Evolutionary conservation across 371 early-diverging fungal species (phyloP), one percentile per base, ranked within the genome.

Genomic region (Syncephalastrum racemosum): DNA sequence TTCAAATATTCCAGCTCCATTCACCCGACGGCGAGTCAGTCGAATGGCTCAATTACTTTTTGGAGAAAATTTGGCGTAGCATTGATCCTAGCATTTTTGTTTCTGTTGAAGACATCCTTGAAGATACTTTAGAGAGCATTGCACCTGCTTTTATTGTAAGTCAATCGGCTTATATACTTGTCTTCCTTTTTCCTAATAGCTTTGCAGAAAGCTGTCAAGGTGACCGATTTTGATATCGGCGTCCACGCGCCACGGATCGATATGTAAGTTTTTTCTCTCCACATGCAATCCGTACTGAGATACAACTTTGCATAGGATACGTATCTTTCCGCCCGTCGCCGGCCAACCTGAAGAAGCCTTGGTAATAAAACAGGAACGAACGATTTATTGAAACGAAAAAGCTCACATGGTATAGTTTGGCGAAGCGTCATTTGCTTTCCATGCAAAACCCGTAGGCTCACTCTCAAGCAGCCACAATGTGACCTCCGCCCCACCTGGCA

Each of bases 51-150:
- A 68, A 68, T 12, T 64, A 61, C 23, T 53, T 61, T 43, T 15
- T 68, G 16, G 59, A 64, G 42, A 64, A 62, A 39, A 49, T 68
- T 14, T 68, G 68, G 68, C 54, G 68, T 15, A 64, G 64, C 20
- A 68, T 68, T 48, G 68, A 68, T 49, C 68, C 68, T 14, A 56
- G 54, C 42, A 48, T 64, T 3, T 68, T 68, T 53, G 59, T 59
- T 13, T 31, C 43, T 15, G 59, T 68, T 3, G 68, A 68, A 54
- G 68, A 61, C 25, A 48, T 68, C 7, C 56, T 68, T 23, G 62
- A 68, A 53, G 68, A 68, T 45, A 59, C 65, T 4, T 23, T 68
- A 0, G 18, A 48, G 5, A 62, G 59, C 23, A n/a, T 68, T 4
- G 59, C 59, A 7, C 68, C 68, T 0, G 56, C 48, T 8, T 22